phyloP scores from a whole-genome alignment of 1,284 basidiomycete genomes.

The Agroathelia rolfsii region DNA sequence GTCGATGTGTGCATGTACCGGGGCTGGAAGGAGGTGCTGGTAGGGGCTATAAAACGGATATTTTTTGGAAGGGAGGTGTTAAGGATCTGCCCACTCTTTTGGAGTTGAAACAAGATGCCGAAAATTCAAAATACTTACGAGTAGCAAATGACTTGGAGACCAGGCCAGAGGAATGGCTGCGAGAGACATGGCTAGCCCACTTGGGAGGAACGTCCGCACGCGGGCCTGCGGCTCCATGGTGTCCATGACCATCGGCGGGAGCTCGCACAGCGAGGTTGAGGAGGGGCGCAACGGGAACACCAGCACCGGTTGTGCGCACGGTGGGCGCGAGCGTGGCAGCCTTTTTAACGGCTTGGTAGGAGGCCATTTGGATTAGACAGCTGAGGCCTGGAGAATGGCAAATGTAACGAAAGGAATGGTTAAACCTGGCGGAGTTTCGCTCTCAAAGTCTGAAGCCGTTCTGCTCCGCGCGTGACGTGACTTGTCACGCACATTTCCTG shows the following conservation, averaged over 20 bases:
- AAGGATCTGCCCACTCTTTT: too few species aligned
- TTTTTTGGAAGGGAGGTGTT: slow-evolving; percentile 5
- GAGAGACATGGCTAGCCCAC: slow-evolving; percentile 54
- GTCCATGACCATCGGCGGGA: slow-evolving; percentile 53
- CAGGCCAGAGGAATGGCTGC: slow-evolving; percentile 40
- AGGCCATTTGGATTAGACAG: too few species aligned
- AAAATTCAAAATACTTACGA: slow-evolving; percentile 45
- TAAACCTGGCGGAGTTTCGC: too few species aligned
- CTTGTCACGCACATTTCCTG: too few species aligned
- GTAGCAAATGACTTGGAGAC: slow-evolving; percentile 59
- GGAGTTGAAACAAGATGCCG: slow-evolving; percentile 2
- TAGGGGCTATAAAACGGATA: slow-evolving; percentile 27
- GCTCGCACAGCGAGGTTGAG: slow-evolving; percentile 62
- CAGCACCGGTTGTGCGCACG: slow-evolving; percentile 65
- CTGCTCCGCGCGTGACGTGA: too few species aligned
- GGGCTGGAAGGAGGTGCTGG: slow-evolving; percentile 49
- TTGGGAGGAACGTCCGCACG: slow-evolving; percentile 59
- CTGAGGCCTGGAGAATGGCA: too few species aligned
- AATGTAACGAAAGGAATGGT: too few species aligned
- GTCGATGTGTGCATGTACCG: slow-evolving; percentile 70
- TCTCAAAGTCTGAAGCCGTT: too few species aligned
- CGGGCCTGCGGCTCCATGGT: slow-evolving; percentile 39
- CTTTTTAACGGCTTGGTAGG: slow-evolving; percentile 65
- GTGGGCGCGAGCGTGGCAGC: slow-evolving; percentile 78
- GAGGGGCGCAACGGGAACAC: slow-evolving; percentile 59